A percentile compares a stretch with the other conserved stretches of the same genome.
Conservation (phyloP, 441 rosid genomes). For the Eruca vesicaria region DNA sequence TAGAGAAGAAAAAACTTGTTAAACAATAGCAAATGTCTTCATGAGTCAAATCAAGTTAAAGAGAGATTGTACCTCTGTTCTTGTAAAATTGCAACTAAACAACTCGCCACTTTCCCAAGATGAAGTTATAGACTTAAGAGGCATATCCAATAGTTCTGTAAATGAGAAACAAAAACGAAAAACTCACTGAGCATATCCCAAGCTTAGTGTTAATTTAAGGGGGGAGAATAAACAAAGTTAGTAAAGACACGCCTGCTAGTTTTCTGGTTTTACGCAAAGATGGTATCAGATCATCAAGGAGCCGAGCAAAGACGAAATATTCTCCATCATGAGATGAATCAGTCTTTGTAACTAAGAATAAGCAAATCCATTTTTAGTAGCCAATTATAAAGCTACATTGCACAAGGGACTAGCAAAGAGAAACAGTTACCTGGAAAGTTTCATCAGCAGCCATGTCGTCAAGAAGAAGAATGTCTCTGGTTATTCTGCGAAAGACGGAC, state of each 20-base stretch:
- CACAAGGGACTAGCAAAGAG: constrained; percentile 4
- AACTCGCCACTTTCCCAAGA: constrained; percentile 93
- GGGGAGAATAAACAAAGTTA: not conserved
- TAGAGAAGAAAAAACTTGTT: not conserved
- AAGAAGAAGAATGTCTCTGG: constrained; percentile 75
- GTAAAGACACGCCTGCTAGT: constrained; percentile 67
- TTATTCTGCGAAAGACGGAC: constrained; percentile 73
- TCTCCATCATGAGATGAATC: constrained; percentile 76
- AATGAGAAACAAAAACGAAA: constrained; percentile 10
- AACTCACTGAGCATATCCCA: not conserved
- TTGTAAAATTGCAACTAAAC: constrained; percentile 60
- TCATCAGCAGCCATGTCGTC: constrained; percentile 99
- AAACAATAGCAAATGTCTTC: not conserved
- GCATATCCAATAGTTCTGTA: constrained; percentile 88
- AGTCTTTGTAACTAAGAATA: constrained; percentile 78
- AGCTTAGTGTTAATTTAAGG: constrained; percentile 14
- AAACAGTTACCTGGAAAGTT: constrained; percentile 68
- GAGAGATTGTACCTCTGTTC: constrained; percentile 50
- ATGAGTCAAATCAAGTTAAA: not conserved
- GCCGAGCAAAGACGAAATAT: constrained; percentile 59
- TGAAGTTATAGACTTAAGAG: constrained; percentile 73
- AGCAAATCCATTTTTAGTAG: constrained; percentile 1
- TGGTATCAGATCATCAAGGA: constrained; percentile 69
- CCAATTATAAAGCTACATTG: constrained; percentile 2
- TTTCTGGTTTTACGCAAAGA: constrained; percentile 77